Evolutionary conservation across 305 asterid genomes (phyloP).

Genomic region (Solanum hybrid): DNA sequence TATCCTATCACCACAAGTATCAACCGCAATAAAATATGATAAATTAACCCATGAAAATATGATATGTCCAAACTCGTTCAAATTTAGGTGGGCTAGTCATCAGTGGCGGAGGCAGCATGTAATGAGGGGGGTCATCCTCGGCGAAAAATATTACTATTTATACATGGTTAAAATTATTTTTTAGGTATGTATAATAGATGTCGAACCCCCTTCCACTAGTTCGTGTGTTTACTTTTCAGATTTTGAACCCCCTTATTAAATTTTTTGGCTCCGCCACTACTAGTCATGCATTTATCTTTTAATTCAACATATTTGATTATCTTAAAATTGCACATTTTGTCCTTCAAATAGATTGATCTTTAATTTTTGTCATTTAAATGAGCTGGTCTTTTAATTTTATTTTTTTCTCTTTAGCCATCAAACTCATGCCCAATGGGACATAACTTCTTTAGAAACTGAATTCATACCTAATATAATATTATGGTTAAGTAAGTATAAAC

Average conservation of each 20-base stretch:
- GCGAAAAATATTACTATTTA: too few relatives aligned
- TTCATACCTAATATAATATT: background rate
- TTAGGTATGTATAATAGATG: too few relatives aligned
- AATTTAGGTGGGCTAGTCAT: background rate
- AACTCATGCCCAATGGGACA: background rate
- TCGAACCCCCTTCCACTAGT: too few relatives aligned
- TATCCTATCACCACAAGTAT: background rate
- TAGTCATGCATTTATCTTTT: too few relatives aligned
- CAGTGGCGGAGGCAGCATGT: too few relatives aligned
- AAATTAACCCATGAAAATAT: too few relatives aligned
- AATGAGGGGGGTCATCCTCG: too few relatives aligned
- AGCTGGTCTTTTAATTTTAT: background rate
- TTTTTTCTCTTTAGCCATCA: background rate
- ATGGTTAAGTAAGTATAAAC: background rate
- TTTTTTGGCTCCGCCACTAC: too few relatives aligned
- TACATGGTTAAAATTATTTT: too few relatives aligned
- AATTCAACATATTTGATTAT: background rate
- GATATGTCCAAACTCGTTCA: background rate
- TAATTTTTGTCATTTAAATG: background rate
- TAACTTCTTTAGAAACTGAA: background rate
- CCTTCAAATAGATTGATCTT: background rate
- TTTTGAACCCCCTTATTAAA: too few relatives aligned
- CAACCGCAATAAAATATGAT: background rate
- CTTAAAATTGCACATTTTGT: too few relatives aligned
- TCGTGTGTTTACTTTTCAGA: too few relatives aligned